Evolutionary conservation across 1,139 yeast genomes (phyloP).

Genomic region (Groenewaldozyma sp.): DNA sequence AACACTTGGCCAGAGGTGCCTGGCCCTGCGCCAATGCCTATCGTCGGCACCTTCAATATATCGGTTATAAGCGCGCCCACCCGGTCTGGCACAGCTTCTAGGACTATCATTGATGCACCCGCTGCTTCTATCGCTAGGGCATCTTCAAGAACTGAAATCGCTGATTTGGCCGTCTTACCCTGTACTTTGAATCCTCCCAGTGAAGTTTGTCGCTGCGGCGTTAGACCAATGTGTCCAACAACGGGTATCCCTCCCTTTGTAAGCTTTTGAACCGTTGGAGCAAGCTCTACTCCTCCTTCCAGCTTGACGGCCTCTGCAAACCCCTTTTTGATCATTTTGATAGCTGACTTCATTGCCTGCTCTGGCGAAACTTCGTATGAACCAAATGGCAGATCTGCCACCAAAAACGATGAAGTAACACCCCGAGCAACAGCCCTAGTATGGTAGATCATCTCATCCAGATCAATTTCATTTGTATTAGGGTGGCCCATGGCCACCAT

Average conservation of each 20-base stretch:
- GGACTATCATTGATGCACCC: constrained; percentile 66
- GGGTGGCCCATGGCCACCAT: constrained; percentile 84
- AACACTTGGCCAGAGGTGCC: constrained; percentile 81
- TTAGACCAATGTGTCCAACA: constrained; percentile 85
- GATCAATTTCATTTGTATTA: constrained; percentile 63
- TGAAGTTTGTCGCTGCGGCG: constrained; percentile 77
- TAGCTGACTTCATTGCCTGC: constrained; percentile 58
- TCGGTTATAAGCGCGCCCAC: constrained; percentile 61
- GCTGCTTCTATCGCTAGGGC: constrained; percentile 63
- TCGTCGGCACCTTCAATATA: constrained; percentile 61
- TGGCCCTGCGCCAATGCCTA: constrained; percentile 94
- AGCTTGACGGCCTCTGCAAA: constrained; percentile 74
- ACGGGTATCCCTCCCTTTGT: constrained; percentile 74
- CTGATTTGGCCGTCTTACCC: constrained; percentile 51
- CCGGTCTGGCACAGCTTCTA: constrained; percentile 80
- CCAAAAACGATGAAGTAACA: constrained; percentile 49
- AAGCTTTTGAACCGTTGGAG: constrained; percentile 41
- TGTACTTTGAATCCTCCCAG: constrained; percentile 86
- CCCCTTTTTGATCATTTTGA: constrained; percentile 49
- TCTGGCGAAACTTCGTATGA: constrained; percentile 57
- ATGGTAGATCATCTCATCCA: constrained; percentile 74
- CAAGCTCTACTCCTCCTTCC: constrained; percentile 69
- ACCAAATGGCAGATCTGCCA: constrained; percentile 92
- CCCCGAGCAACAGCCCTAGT: constrained; percentile 72
- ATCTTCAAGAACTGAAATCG: constrained; percentile 52